These are phyloP conservation scores for Aureobasidium sp. DNA, from an alignment of 2,329 filamentous ascomycete species.

Conservation along the genomic window DNA sequence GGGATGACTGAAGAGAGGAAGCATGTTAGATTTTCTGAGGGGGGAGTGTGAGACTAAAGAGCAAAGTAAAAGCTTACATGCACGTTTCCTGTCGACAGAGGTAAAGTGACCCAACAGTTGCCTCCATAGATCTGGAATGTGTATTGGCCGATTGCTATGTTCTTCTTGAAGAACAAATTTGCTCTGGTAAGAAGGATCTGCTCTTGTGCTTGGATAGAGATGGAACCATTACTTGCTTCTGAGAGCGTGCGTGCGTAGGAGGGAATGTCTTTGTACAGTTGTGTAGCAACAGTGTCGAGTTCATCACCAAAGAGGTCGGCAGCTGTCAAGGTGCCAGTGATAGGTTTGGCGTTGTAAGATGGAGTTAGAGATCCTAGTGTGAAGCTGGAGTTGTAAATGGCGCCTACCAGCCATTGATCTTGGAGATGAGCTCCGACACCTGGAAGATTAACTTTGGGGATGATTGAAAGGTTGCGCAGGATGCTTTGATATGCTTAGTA, in stretches of 20 bases:
- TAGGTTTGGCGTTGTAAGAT: not conserved
- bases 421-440: constrained; percentile 33
- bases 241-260: constrained; percentile 22
- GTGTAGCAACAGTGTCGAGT: constrained; percentile 17
- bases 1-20: too few relatives aligned
- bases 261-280: constrained; percentile 23
- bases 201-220: constrained; percentile 26
- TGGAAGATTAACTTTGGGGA: constrained; percentile 33
- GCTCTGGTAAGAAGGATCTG: constrained; percentile 39
- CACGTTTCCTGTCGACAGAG: constrained; percentile 27
- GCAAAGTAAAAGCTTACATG: constrained; percentile 16
- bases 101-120: constrained; percentile 29
- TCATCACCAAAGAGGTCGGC: constrained; percentile 27
- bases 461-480: not conserved
- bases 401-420: constrained; percentile 17
- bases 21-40: too few relatives aligned
- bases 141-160: constrained; percentile 39
- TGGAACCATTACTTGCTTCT: constrained; percentile 18
- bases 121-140: constrained; percentile 30
- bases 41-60: too few relatives aligned
- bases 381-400: constrained; percentile 18
- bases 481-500: not conserved
- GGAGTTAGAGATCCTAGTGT: not conserved
- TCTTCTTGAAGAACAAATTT: constrained; percentile 39
- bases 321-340: constrained; percentile 23